Evolutionary conservation across 768 basidiomycete species (phyloP).

Genomic region (Lentinula guzmanii): DNA sequence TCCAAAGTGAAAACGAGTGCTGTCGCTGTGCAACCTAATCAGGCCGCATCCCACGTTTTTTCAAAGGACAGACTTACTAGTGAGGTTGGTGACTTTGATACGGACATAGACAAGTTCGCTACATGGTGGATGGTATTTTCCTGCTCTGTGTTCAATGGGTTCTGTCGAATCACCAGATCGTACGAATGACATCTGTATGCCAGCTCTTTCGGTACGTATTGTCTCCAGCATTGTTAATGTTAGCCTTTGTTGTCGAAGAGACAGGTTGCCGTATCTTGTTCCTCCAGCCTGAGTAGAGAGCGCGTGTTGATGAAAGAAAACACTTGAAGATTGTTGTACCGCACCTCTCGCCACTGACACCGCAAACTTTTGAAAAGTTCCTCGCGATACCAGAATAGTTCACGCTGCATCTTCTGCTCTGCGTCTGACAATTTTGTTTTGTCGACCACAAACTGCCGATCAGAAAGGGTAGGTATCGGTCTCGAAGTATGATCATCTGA

Average conservation of each 20-base stretch:
- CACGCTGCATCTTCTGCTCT: constrained; percentile 62
- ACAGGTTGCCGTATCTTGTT: constrained; percentile 67
- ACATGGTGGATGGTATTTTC: constrained; percentile 43
- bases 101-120: constrained; percentile 63
- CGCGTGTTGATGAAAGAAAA: too few relatives aligned
- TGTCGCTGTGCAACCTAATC: constrained; percentile 31
- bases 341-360: constrained; percentile 84
- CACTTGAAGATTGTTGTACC: background rate
- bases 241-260: constrained; percentile 72
- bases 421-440: constrained; percentile 55
- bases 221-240: constrained; percentile 75
- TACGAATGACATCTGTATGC: constrained; percentile 49
- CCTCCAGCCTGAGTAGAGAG: constrained; percentile 60
- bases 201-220: constrained; percentile 62
- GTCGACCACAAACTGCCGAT: constrained; percentile 86
- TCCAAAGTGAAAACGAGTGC: constrained; percentile 48
- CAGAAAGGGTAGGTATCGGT: constrained; percentile 80
- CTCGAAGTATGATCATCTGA: constrained; percentile 47
- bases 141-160: constrained; percentile 23
- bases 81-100: constrained; percentile 55
- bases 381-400: constrained; percentile 96
- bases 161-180: constrained; percentile 19
- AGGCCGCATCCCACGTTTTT: background rate
- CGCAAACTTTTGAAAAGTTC: constrained; percentile 65
- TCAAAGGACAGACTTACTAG: constrained; percentile 39